Percentiles rank a stretch among this genome's conserved stretches.
phyloP scores from a whole-genome alignment of 192 early-diverging fungal species.

The Ambispora gerdemannii region DNA sequence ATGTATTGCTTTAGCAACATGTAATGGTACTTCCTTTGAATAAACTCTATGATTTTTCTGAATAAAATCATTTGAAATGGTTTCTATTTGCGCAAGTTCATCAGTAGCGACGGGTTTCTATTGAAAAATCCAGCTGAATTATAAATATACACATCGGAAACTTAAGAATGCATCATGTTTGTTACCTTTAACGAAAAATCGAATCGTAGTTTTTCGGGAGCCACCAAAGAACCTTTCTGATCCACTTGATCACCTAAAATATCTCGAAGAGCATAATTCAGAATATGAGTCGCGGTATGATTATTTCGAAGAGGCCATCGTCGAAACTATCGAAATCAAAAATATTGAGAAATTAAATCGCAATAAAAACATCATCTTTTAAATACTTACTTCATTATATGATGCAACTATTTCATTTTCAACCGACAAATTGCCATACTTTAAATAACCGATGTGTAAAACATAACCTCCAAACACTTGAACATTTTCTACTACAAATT shows the following conservation, averaged over 20 bases:
- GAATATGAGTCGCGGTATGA: slow-evolving; percentile 93
- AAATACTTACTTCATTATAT: slow-evolving; percentile 71
- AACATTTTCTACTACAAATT: slow-evolving; percentile 89
- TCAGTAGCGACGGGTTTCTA: slow-evolving; percentile 59
- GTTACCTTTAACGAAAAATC: slow-evolving; percentile 82
- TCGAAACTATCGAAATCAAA: slow-evolving; percentile 50
- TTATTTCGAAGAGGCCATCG: slow-evolving; percentile 90
- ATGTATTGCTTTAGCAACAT: slow-evolving; percentile 76
- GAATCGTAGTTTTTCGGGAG: slow-evolving; percentile 94
- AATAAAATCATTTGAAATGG: slow-evolving; percentile 76
- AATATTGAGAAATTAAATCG: slow-evolving; percentile 14
- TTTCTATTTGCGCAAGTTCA: slow-evolving; percentile 71
- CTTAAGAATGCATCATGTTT: slow-evolving; percentile 28
- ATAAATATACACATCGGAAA: background rate
- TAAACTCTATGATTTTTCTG: slow-evolving; percentile 71
- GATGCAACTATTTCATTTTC: slow-evolving; percentile 70
- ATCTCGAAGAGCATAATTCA: slow-evolving; percentile 91
- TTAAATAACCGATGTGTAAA: slow-evolving; percentile 91
- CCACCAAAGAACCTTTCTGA: slow-evolving; percentile 94
- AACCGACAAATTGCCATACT: slow-evolving; percentile 75
- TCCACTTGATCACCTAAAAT: slow-evolving; percentile 77
- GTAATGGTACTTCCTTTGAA: slow-evolving; percentile 80
- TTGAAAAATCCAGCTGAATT: too few relatives aligned
- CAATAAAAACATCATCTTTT: background rate
- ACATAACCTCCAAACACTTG: slow-evolving; percentile 95